These are phyloP conservation scores for Agarophyton chilense DNA, from an alignment of 23 red algal genomes.

Conservation along the genomic window DNA sequence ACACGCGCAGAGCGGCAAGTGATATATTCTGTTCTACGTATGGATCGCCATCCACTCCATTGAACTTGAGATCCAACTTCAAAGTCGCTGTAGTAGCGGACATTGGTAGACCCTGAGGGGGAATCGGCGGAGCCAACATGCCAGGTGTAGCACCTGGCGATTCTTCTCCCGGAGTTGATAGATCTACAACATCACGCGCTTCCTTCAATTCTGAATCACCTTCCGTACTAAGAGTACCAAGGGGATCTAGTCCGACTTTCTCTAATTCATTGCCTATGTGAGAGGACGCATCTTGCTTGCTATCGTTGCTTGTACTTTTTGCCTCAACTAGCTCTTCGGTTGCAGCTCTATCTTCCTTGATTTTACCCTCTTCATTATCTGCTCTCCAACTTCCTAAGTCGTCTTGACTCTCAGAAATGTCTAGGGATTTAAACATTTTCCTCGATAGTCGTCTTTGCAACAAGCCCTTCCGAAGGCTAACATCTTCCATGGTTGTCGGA, in stretches of 20 bases:
- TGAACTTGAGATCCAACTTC: conserved; percentile 29
- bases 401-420: conserved; percentile 34
- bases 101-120: not conserved
- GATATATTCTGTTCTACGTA: conserved; percentile 41
- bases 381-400: conserved; percentile 23
- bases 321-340: not conserved
- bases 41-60: conserved; percentile 24
- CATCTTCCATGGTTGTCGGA: not conserved
- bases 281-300: not conserved
- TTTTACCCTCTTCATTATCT: not conserved
- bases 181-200: conserved; percentile 49
- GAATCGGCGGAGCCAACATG: conserved; percentile 14
- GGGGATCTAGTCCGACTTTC: not conserved
- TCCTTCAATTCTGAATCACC: conserved; percentile 13
- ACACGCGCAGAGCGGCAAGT: conserved; percentile 34
- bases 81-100: not conserved
- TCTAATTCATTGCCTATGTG: not conserved
- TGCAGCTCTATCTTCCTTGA: not conserved
- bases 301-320: not conserved
- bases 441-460: conserved; percentile 24
- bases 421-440: not conserved
- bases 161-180: conserved; percentile 19
- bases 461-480: not conserved
- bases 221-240: not conserved
- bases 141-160: not conserved